Base-by-base conservation (phyloP, 2,329 filamentous ascomycete species). In the Talaromyces atroroseus region DNA sequence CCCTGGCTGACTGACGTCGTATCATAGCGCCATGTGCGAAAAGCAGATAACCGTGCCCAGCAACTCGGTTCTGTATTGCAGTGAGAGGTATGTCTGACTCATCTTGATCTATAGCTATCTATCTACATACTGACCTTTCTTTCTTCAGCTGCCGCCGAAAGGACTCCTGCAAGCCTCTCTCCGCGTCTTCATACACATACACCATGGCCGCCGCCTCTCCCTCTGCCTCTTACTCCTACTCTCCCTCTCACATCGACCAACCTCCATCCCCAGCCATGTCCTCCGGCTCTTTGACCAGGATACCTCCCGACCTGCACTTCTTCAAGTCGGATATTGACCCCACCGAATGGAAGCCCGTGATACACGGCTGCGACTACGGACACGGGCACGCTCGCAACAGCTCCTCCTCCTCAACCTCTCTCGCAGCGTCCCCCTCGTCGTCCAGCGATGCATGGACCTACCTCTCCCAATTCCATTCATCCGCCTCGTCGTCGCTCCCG, bases 41-140 rank as follows among this genome's bases (percentile, higher is more conserved):
- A 84, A 79, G 68, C 83, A 86, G 71, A 86, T 86, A 64, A 78
- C 82, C 53, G 78, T 80, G 32, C 83, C 83, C 16, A 79, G 80
- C 67, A 81, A 82, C 65, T 77, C 77, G 16, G 76, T 84, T 42
- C 74, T 86, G 46, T 86, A 86, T 68, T 86, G 83, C 73, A 85
- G 82, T 52, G 82, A 85, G 74, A 79, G 79, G 82, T 85, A 76
- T 34, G 66, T 76, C 68, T 49, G 32, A 36, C 32, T 36, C 50
- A 56, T 54, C 60, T 18, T 26, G 24, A 49, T 36, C 52, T 38
- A 24, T 52, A 24, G 44, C 56, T 56, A 34, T 50, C 36, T 44
- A 8, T 20, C 7, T 12, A 1, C 12, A 21, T 44, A 21, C 10
- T 11, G 18, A 2, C 2, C 32, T 36, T 16, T 16, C 3, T 21